Percentiles rank a stretch among this genome's conserved stretches.
These are phyloP conservation scores for Neurospora pannonica DNA, from an alignment of 495 filamentous ascomycete species.

Conservation along the genomic window DNA sequence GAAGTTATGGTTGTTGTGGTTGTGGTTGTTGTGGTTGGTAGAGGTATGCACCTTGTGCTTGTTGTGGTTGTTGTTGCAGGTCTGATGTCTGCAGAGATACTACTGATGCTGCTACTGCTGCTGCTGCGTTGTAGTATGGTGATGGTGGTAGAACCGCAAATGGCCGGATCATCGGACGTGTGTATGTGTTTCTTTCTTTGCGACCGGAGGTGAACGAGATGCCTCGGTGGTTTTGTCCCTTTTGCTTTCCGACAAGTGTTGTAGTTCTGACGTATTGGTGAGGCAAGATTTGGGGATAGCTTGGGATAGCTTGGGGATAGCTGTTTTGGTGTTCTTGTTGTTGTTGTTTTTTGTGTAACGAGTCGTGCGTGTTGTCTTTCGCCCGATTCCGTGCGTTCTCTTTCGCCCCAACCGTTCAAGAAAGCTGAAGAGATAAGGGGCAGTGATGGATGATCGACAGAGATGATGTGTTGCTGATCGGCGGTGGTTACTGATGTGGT, in stretches of 20 bases:
- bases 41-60: neutral
- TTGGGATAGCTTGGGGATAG: neutral
- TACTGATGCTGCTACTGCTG: neutral
- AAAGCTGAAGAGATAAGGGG: neutral
- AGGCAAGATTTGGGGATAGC: neutral
- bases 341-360: neutral
- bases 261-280: neutral
- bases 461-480: neutral
- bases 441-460: neutral
- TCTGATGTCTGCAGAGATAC: constrained; percentile 3
- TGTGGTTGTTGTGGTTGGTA: neutral
- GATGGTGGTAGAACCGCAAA: constrained; percentile 1
- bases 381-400: neutral
- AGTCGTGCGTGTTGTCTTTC: neutral
- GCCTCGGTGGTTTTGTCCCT: neutral
- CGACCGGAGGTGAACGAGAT: neutral
- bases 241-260: neutral
- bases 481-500: neutral
- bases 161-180: constrained; percentile 14
- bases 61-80: neutral
- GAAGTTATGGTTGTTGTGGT: neutral
- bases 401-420: neutral
- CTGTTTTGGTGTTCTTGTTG: neutral
- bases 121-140: neutral
- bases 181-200: neutral